Evolutionary conservation across 495 filamentous ascomycete species (phyloP).

Genomic region (Neurospora tetraspora): DNA sequence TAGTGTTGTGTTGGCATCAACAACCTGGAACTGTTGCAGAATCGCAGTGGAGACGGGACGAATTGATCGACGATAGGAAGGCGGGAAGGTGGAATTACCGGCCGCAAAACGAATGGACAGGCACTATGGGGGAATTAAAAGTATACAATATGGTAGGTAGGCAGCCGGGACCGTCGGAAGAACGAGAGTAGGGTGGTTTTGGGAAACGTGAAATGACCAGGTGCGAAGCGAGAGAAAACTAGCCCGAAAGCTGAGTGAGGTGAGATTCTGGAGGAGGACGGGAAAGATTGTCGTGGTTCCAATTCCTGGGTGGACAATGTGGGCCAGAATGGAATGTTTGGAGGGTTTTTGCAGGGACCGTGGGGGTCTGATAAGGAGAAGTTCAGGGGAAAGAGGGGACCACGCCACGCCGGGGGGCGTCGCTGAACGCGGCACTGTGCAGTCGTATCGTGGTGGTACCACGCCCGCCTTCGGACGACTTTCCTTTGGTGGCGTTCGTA

Average conservation of each 20-base stretch:
- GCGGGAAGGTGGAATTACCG: not conserved
- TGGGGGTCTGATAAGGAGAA: not conserved
- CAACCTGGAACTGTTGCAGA: not conserved
- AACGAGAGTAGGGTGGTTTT: slow-evolving; percentile 13
- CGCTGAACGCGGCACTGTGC: not conserved
- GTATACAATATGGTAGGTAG: not conserved
- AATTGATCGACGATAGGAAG: not conserved
- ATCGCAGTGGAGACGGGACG: not conserved
- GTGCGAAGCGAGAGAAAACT: slow-evolving; percentile 18
- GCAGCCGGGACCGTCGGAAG: not conserved
- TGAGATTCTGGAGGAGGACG: slow-evolving; percentile 2
- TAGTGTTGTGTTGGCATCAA: not conserved
- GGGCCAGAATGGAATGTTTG: not conserved
- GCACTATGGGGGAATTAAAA: not conserved
- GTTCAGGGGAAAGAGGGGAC: not conserved
- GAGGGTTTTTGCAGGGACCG: not conserved
- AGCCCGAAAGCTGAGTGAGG: slow-evolving; percentile 19
- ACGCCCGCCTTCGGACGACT: not conserved
- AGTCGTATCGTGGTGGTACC: not conserved
- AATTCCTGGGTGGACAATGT: not conserved
- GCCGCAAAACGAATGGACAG: not conserved
- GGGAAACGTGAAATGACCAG: not conserved
- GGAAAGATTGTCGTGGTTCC: not conserved
- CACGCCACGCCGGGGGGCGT: not conserved
- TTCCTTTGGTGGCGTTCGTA: not conserved